A percentile compares a stretch with the other conserved stretches of the same genome.
These are phyloP conservation scores for Sporothrix sp. DNA, from an alignment of 2,329 filamentous ascomycete genomes.

Conservation along the genomic window DNA sequence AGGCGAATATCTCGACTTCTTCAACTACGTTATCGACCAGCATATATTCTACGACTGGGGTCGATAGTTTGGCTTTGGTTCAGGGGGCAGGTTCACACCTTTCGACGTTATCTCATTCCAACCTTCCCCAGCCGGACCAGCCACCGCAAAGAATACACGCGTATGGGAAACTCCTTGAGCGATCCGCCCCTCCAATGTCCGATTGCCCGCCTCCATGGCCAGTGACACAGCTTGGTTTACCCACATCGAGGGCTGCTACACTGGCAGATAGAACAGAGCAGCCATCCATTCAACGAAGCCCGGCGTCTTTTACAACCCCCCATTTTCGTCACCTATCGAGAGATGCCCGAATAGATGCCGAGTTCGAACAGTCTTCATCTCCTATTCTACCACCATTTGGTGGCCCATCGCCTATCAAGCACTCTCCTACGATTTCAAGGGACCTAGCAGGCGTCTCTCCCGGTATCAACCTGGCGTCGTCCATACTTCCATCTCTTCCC, in stretches of 20 bases:
- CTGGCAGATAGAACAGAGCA: conserved; percentile 7
- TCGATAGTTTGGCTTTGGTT: no score
- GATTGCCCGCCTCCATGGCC: background rate
- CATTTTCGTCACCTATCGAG: conserved; percentile 21
- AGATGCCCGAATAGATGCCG: conserved; percentile 19
- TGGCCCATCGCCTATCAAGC: conserved; percentile 43
- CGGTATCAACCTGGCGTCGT: conserved; percentile 26
- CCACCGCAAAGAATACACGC: conserved; percentile 32
- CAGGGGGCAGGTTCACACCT: conserved; percentile 28
- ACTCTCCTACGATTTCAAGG: conserved; percentile 35
- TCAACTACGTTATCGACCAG: background rate
- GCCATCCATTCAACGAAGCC: conserved; percentile 17
- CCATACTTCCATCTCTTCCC: conserved; percentile 50
- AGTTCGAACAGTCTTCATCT: conserved; percentile 25
- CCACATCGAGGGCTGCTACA: conserved; percentile 7
- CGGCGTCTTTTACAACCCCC: conserved; percentile 21
- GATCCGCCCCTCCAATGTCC: conserved; percentile 16
- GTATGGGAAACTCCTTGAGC: conserved; percentile 30
- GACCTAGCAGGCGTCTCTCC: conserved; percentile 22
- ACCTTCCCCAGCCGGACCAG: conserved; percentile 31
- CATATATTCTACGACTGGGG: no score
- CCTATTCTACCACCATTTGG: conserved; percentile 35
- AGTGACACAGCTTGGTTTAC: background rate
- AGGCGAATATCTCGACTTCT: conserved; percentile 3
- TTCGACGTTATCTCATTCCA: conserved; percentile 35